Percentiles rank a stretch among this genome's conserved stretches.
These are phyloP conservation scores for Kluyveromyces sp. DNA, from an alignment of 1,139 yeast genomes.

Conservation along the genomic window DNA sequence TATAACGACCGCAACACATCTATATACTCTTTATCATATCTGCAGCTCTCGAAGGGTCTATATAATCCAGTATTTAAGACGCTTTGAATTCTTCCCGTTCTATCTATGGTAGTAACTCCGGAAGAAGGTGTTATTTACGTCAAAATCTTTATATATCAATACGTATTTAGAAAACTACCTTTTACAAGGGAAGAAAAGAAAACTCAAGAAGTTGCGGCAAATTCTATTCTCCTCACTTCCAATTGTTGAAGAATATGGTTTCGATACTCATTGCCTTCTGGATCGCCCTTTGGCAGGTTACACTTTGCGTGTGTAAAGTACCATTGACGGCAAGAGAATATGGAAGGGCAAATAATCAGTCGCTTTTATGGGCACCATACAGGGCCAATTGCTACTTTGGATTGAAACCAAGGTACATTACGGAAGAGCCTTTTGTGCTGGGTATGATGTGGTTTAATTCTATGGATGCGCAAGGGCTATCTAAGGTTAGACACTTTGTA, in stretches of 20 bases:
- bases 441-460: constrained; percentile 89
- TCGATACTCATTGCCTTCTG: too few relatives aligned
- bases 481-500: constrained; percentile 65
- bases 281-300: background rate
- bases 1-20: too few relatives aligned
- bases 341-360: constrained; percentile 32
- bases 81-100: too few relatives aligned
- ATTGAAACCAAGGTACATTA: constrained; percentile 70
- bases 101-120: too few relatives aligned
- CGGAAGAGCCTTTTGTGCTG: constrained; percentile 50
- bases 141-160: too few relatives aligned
- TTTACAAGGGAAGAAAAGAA: too few relatives aligned
- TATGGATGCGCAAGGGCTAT: constrained; percentile 51
- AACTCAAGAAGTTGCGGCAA: too few relatives aligned
- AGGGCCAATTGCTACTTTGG: constrained; percentile 84
- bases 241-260: too few relatives aligned
- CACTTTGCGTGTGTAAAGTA: background rate
- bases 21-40: background rate
- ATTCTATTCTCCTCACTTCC: too few relatives aligned
- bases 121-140: too few relatives aligned
- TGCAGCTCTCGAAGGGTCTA: background rate
- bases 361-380: constrained; percentile 87
- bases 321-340: constrained; percentile 11
- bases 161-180: too few relatives aligned
- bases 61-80: too few relatives aligned